Base-by-base conservation (phyloP, 202 grass and related monocot genomes). In the Elaeis oleifera region DNA sequence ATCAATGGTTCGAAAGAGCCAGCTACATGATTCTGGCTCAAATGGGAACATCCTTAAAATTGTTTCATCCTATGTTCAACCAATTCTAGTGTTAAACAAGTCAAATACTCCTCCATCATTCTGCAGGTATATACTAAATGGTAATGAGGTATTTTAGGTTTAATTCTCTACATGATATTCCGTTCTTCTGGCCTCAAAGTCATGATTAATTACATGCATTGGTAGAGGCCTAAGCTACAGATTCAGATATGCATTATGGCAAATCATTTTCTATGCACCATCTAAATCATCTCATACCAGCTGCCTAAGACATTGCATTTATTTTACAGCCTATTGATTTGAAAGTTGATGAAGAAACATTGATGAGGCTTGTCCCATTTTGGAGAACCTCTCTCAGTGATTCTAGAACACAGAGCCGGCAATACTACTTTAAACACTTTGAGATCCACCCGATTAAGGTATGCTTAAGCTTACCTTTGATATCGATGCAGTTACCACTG, bases 401-500 rank as follows among this genome's bases (percentile, higher is more conserved):
- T 67, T 51, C 81, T 19, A 44, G 36, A 44, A 70, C 72, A 25
- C 68, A 67, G 1, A 94, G 84, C 53, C 80, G 67, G 60, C 79
- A 82, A n/a, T 88, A 81, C 56, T 94, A 94, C 73, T 94, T 94
- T 75, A 88, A 71, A 55, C 78, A 81, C 69, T 94, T 94, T 29
- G 84, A 94, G 84, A 85, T 88, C 70, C 89, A 94, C 77, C 89
- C 89, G 79, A 85, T 88, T 67, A 94, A 88, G 89, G 89, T 94
- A 44, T 44, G 36, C 17, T 71, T 61, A 9, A 16, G 49, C 36
- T 78, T 74, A 67, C 11, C 11, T 64, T 68, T 13, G 36, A 44
- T 44, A 3, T 44, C 11, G 3, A 44, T 44, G 36, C 36, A 44
- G 36, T 44, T 44, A 11, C 36, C 2, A 44, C 1, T 44, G 8